phyloP scores from a whole-genome alignment of 768 basidiomycete genomes.

The Auricularia cornea region DNA sequence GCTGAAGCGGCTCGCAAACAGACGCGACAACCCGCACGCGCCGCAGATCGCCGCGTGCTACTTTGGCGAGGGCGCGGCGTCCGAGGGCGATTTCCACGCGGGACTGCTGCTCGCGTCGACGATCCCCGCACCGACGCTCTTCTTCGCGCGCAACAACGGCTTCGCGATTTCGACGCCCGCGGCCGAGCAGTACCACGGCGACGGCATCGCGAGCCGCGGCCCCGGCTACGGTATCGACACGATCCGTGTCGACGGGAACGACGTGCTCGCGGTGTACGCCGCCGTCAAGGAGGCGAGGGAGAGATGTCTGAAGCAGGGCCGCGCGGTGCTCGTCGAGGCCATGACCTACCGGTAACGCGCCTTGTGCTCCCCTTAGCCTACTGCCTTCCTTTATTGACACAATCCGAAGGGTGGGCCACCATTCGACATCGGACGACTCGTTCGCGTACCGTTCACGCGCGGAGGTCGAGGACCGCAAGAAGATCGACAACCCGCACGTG shows the following conservation, averaged over 20 bases:
- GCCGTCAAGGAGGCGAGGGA: slow-evolving; percentile 65
- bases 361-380: background rate
- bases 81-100: slow-evolving; percentile 94
- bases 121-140: slow-evolving; percentile 64
- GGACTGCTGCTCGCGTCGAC: slow-evolving; percentile 76
- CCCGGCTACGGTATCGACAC: slow-evolving; percentile 91
- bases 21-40: slow-evolving; percentile 49
- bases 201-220: slow-evolving; percentile 87
- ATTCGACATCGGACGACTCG: slow-evolving; percentile 92
- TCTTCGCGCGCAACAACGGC: slow-evolving; percentile 75
- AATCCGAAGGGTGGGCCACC: slow-evolving; percentile 69
- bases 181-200: slow-evolving; percentile 82
- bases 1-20: slow-evolving; percentile 55
- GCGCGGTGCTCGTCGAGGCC: slow-evolving; percentile 79
- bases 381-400: background rate
- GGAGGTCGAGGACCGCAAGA: slow-evolving; percentile 88
- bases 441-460: slow-evolving; percentile 85
- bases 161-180: slow-evolving; percentile 94
- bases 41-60: slow-evolving; percentile 66
- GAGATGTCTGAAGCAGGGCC: slow-evolving; percentile 65
- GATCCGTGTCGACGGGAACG: slow-evolving; percentile 89
- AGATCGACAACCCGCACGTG: slow-evolving; percentile 80
- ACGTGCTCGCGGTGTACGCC: slow-evolving; percentile 72
- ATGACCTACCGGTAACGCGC: slow-evolving; percentile 83
- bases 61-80: slow-evolving; percentile 83